phyloP scores from a whole-genome alignment of 2,329 filamentous ascomycete species.

The Aspergillus ochraceus region DNA sequence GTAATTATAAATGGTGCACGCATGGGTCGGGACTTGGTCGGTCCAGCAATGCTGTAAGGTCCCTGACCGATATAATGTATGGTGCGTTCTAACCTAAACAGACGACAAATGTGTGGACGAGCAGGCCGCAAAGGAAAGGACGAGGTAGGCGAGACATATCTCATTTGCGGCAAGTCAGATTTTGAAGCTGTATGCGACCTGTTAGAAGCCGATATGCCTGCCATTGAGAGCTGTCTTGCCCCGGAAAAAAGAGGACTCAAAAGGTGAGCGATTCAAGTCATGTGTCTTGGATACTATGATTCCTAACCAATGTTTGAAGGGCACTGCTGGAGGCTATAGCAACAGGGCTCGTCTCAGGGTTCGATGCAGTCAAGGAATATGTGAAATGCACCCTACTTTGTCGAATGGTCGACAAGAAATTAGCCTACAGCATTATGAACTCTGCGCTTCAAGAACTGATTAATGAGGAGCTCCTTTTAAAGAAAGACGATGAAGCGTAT shows the following conservation, averaged over 20 bases:
- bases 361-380: constrained; percentile 66
- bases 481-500: constrained; percentile 54
- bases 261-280: constrained; percentile 45
- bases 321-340: constrained; percentile 71
- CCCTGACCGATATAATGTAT: neutral
- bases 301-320: constrained; percentile 39
- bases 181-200: constrained; percentile 69
- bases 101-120: constrained; percentile 74
- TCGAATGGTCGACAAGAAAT: constrained; percentile 53
- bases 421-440: constrained; percentile 57
- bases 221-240: constrained; percentile 66
- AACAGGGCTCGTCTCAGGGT: constrained; percentile 66
- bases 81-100: constrained; percentile 29
- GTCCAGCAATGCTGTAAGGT: constrained; percentile 68
- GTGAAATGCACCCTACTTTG: constrained; percentile 67
- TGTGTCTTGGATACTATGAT: neutral
- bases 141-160: constrained; percentile 72
- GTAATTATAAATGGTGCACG: constrained; percentile 74
- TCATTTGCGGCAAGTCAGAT: constrained; percentile 70
- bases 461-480: constrained; percentile 55
- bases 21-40: constrained; percentile 76
- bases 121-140: constrained; percentile 78
- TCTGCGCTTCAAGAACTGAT: constrained; percentile 60
- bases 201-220: constrained; percentile 70
- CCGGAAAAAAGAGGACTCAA: constrained; percentile 68